Percentiles rank a stretch among this genome's conserved stretches.
Conservation (phyloP, 495 filamentous ascomycete genomes). For the Penicillium parvum region DNA sequence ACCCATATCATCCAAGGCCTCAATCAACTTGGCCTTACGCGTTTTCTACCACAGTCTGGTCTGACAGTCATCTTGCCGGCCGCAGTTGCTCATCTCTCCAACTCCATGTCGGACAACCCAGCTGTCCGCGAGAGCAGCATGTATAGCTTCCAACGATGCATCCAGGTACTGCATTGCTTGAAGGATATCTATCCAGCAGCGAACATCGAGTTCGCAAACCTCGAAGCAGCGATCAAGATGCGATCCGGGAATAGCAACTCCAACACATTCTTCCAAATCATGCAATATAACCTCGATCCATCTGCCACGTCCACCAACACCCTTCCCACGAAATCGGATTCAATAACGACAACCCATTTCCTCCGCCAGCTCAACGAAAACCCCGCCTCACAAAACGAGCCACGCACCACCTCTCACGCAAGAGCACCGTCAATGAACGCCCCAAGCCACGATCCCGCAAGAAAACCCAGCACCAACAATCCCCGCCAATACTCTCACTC, state of each 20-base stretch:
- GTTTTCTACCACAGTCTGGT: slow-evolving; percentile 75
- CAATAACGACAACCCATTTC: slow-evolving; percentile 6
- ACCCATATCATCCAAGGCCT: slow-evolving; percentile 70
- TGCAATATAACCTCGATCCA: slow-evolving; percentile 29
- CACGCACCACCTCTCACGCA: neutral
- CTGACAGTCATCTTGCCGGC: slow-evolving; percentile 83
- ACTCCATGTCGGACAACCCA: slow-evolving; percentile 70
- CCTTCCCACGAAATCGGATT: slow-evolving; percentile 12
- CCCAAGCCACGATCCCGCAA: no score
- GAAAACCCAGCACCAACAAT: neutral
- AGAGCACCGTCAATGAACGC: slow-evolving; percentile 4
- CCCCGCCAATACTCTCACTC: neutral
- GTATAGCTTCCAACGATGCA: slow-evolving; percentile 72
- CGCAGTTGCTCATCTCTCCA: slow-evolving; percentile 80
- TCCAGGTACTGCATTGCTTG: slow-evolving; percentile 69
- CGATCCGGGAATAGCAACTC: slow-evolving; percentile 27
- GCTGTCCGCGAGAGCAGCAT: slow-evolving; percentile 60
- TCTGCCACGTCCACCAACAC: slow-evolving; percentile 8
- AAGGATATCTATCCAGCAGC: slow-evolving; percentile 80
- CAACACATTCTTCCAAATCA: slow-evolving; percentile 33
- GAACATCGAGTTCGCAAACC: slow-evolving; percentile 72
- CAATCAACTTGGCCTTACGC: slow-evolving; percentile 61
- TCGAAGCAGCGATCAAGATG: slow-evolving; percentile 71
- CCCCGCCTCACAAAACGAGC: neutral
- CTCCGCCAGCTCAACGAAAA: neutral